Percentiles rank a stretch among this genome's conserved stretches.
These are phyloP conservation scores for Trichoderma erinaceum DNA, from an alignment of 495 filamentous ascomycete genomes.

Conservation along the genomic window DNA sequence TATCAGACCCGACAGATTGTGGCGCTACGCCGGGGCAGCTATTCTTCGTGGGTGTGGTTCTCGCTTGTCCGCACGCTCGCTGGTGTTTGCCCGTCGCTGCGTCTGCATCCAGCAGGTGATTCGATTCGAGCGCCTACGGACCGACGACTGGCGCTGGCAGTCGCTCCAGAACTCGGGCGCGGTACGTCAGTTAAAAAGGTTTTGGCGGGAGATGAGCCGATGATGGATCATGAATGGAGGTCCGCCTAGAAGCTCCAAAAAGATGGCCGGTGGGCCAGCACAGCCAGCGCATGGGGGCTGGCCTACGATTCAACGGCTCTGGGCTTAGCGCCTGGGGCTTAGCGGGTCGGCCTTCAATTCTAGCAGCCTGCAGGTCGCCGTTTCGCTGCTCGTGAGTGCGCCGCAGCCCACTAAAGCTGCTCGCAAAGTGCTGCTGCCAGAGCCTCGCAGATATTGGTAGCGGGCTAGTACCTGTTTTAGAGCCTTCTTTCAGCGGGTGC, in stretches of 20 bases:
- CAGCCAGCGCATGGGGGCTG: not conserved
- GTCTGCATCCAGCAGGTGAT: not conserved
- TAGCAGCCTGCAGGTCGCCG: not conserved
- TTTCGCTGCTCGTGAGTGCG: not conserved
- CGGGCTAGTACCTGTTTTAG: not conserved
- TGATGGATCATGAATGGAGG: not conserved
- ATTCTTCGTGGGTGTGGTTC: too few relatives aligned
- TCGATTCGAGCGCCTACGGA: not conserved
- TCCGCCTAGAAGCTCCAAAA: not conserved
- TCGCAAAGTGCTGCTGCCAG: not conserved
- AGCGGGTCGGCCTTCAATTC: not conserved
- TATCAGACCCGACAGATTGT: too few relatives aligned
- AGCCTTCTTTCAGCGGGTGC: not conserved
- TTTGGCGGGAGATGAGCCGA: not conserved
- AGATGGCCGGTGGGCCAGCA: not conserved
- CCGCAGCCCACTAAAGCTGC: not conserved
- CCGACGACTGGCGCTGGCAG: not conserved
- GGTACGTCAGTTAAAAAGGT: not conserved
- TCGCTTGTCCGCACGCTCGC: too few relatives aligned
- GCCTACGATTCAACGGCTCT: not conserved
- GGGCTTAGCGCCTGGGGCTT: conserved; percentile 5
- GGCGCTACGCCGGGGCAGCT: too few relatives aligned
- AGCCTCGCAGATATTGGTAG: not conserved
- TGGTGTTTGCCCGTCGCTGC: not conserved
- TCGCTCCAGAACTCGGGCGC: not conserved